A percentile compares a stretch with the other conserved stretches of the same genome.
Conservation (phyloP, 148 eudicot genomes). For the Euryodendron excelsum region DNA sequence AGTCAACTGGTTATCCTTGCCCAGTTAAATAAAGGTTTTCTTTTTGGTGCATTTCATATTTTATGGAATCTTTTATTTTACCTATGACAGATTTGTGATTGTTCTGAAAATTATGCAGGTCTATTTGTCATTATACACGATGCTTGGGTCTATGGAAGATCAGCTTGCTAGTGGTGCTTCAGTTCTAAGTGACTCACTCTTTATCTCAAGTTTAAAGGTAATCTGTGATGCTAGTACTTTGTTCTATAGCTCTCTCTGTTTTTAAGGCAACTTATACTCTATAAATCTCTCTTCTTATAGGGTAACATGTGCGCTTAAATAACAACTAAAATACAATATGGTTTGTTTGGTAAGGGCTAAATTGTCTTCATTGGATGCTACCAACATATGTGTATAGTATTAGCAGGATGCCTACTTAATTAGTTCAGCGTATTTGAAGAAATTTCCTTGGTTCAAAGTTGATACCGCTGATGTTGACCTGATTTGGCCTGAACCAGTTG, state of each 20-base stretch:
- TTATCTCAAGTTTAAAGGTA: slow-evolving; percentile 78
- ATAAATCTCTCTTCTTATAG: no score
- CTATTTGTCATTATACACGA: slow-evolving; percentile 74
- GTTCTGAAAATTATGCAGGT: slow-evolving; percentile 51
- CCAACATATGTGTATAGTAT: background rate
- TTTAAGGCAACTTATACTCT: no score
- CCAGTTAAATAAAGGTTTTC: background rate
- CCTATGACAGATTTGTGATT: background rate
- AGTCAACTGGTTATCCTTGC: background rate
- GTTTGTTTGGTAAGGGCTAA: background rate
- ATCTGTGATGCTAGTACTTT: background rate
- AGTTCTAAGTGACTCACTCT: slow-evolving; percentile 51
- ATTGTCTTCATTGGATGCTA: background rate
- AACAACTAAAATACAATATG: background rate
- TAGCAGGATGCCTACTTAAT: background rate
- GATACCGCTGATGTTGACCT: background rate
- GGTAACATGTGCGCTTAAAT: background rate
- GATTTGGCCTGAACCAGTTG: background rate
- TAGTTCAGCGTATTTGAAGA: background rate
- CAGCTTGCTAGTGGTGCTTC: slow-evolving; percentile 42
- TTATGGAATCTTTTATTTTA: background rate
- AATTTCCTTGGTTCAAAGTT: background rate
- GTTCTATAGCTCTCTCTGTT: background rate
- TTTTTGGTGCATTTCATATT: background rate
- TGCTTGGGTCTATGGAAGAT: slow-evolving; percentile 64